phyloP scores from a whole-genome alignment of 2,329 filamentous ascomycete genomes.

The Eurotiales sp. region DNA sequence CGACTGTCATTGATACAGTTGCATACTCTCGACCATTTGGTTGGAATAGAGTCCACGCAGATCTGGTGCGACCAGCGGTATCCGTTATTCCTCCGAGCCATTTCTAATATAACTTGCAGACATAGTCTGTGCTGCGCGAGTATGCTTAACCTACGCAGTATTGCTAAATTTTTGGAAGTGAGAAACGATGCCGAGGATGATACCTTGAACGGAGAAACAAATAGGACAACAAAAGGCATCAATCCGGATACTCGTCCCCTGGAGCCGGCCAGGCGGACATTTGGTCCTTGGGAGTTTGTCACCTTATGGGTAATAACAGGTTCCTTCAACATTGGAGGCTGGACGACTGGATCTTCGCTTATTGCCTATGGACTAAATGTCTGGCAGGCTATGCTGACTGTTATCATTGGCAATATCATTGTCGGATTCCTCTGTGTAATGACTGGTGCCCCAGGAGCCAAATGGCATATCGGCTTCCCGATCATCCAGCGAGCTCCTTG shows the following conservation, averaged over 20 bases:
- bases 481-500: constrained; percentile 2
- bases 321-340: constrained; percentile 4
- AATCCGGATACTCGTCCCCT: constrained; percentile 5
- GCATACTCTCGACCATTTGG: too few species aligned
- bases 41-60: too few species aligned
- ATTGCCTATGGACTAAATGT: constrained; percentile 3
- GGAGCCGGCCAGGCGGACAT: neutral
- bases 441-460: neutral
- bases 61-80: too few species aligned
- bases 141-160: too few species aligned
- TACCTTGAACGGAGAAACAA: neutral
- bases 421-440: constrained; percentile 2
- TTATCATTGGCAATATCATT: constrained; percentile 5
- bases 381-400: constrained; percentile 5
- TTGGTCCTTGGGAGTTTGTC: neutral
- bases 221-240: neutral
- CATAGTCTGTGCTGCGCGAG: too few species aligned
- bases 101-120: too few species aligned
- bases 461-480: constrained; percentile 7
- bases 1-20: too few species aligned
- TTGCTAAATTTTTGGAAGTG: neutral
- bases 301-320: constrained; percentile 4
- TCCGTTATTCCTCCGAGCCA: too few species aligned
- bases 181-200: neutral
- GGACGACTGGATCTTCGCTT: constrained; percentile 6